Evolutionary conservation across 2,329 filamentous ascomycete species (phyloP).

Genomic region (Penicillium carneum): DNA sequence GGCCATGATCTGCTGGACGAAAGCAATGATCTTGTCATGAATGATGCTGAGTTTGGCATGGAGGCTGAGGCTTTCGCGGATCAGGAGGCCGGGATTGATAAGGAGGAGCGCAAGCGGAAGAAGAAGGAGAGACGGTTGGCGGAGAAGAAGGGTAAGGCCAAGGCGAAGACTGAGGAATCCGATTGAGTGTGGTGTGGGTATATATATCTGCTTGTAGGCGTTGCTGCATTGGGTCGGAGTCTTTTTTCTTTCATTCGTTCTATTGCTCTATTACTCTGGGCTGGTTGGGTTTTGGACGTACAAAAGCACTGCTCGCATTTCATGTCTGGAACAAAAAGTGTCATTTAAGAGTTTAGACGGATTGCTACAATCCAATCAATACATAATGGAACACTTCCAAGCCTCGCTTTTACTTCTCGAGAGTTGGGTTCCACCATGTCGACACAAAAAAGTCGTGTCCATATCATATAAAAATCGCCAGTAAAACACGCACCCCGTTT

Average conservation of each 20-base stretch:
- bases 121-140: slow-evolving; percentile 63
- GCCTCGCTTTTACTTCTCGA: slow-evolving; percentile 8
- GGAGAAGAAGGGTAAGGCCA: slow-evolving; percentile 51
- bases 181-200: slow-evolving; percentile 27
- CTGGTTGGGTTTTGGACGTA: slow-evolving; percentile 17
- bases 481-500: slow-evolving; percentile 36
- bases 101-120: slow-evolving; percentile 61
- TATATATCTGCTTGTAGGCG: slow-evolving; percentile 33
- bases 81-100: slow-evolving; percentile 55
- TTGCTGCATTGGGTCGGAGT: slow-evolving; percentile 41
- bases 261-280: slow-evolving; percentile 19
- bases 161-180: slow-evolving; percentile 39
- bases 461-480: slow-evolving; percentile 4
- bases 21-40: slow-evolving; percentile 52
- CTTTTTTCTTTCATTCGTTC: slow-evolving; percentile 23
- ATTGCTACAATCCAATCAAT: slow-evolving; percentile 22
- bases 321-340: slow-evolving; percentile 32
- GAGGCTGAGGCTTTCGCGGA: slow-evolving; percentile 47
- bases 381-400: slow-evolving; percentile 19
- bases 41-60: slow-evolving; percentile 51
- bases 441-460: neutral
- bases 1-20: slow-evolving; percentile 49
- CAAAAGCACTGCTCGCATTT: slow-evolving; percentile 25
- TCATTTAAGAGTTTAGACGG: slow-evolving; percentile 20
- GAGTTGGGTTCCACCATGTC: neutral